These are phyloP conservation scores for Apiospora kogelbergensis DNA, from an alignment of 2,329 filamentous ascomycete species.

Conservation along the genomic window DNA sequence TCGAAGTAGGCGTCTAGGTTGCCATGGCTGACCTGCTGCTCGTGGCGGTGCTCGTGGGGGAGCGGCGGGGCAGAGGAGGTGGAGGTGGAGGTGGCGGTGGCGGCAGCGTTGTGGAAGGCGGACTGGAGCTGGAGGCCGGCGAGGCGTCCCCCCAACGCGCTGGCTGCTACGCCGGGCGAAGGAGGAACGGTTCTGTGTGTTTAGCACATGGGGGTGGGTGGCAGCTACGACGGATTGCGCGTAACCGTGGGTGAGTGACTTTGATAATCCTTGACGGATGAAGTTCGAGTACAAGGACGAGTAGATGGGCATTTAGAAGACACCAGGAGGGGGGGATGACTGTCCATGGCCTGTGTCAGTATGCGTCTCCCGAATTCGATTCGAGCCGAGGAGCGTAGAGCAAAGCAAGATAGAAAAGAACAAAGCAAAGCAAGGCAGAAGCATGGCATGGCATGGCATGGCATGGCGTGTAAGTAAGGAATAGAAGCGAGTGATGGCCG, in stretches of 20 bases:
- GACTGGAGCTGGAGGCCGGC: constrained; percentile 70
- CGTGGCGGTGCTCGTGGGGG: constrained; percentile 57
- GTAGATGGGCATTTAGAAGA: constrained; percentile 88
- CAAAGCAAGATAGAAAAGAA: too few relatives aligned
- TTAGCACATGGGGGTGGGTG: constrained; percentile 76
- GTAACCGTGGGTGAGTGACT: constrained; percentile 97
- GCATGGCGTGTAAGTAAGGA: background rate
- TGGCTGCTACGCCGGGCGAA: constrained; percentile 59
- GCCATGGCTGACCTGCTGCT: constrained; percentile 52
- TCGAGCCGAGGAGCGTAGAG: background rate
- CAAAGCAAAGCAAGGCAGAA: background rate
- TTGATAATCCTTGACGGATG: constrained; percentile 96
- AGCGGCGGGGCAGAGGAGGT: constrained; percentile 46
- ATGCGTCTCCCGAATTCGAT: background rate
- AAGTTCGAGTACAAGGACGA: constrained; percentile 73
- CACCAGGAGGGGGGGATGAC: constrained; percentile 60
- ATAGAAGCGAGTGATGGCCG: background rate
- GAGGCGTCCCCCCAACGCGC: constrained; percentile 54
- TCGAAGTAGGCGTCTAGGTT: constrained; percentile 90
- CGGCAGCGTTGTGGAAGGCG: constrained; percentile 67
- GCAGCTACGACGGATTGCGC: constrained; percentile 96
- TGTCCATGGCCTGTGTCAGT: constrained; percentile 29
- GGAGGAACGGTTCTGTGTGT: constrained; percentile 66
- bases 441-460: background rate
- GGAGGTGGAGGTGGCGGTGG: constrained; percentile 41